phyloP scores from a whole-genome alignment of 192 early-diverging fungal genomes.

The Coemansia sp. region DNA sequence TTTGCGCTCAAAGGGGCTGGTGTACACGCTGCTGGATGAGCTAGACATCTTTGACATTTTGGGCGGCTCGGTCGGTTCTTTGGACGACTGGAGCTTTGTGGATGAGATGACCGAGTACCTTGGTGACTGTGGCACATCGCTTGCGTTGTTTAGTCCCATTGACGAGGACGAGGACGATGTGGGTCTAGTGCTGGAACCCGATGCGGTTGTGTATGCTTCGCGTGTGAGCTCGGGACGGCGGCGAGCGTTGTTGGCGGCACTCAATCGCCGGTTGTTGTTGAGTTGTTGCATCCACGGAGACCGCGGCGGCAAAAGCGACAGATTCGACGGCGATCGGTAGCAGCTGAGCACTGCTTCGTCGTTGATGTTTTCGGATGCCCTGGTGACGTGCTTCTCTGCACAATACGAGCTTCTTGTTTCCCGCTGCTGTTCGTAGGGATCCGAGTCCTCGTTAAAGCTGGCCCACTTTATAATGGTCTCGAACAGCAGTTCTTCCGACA shows the following conservation, averaged over 20 bases:
- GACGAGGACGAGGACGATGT: not conserved
- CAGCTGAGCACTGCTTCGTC: constrained; percentile 47
- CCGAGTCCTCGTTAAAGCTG: constrained; percentile 36
- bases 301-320: constrained; percentile 30
- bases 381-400: constrained; percentile 27
- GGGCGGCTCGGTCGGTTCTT: constrained; percentile 8
- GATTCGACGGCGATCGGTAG: constrained; percentile 44
- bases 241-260: constrained; percentile 12
- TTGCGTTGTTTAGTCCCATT: too few relatives aligned
- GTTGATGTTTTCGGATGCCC: not conserved
- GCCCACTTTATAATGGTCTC: constrained; percentile 46
- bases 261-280: not conserved
- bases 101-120: constrained; percentile 23
- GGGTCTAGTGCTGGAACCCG: not conserved
- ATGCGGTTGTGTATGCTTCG: constrained; percentile 34
- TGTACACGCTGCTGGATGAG: constrained; percentile 13
- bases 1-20: constrained; percentile 31
- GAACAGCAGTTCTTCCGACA: constrained; percentile 43
- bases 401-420: constrained; percentile 7
- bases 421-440: constrained; percentile 5
- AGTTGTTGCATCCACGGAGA: constrained; percentile 25
- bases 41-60: constrained; percentile 7
- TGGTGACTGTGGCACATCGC: constrained; percentile 8
- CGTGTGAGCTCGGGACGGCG: constrained; percentile 39
- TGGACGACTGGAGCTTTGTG: constrained; percentile 18